A percentile compares a stretch with the other conserved stretches of the same genome.
Evolutionary conservation across 768 basidiomycete genomes (phyloP).

Genomic region (Collybia nuda): DNA sequence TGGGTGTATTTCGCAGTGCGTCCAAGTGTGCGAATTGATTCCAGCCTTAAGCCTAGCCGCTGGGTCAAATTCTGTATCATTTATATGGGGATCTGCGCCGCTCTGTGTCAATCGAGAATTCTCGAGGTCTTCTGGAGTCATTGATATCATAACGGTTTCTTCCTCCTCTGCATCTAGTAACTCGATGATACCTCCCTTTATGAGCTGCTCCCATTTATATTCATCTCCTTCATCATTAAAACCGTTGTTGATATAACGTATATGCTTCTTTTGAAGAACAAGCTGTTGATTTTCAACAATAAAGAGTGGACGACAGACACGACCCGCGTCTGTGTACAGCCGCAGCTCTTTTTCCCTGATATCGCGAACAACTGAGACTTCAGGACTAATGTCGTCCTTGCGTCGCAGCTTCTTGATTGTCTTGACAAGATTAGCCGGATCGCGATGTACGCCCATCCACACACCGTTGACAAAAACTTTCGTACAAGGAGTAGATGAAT

Average conservation of each 20-base stretch:
- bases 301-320: conserved; percentile 95
- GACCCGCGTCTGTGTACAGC: conserved; percentile 94
- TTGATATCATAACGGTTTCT: conserved; percentile 99
- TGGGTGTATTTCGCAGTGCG: conserved; percentile 99
- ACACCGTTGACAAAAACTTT: conserved; percentile 99
- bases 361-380: conserved; percentile 97
- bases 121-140: conserved; percentile 96
- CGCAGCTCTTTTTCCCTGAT: conserved; percentile 94
- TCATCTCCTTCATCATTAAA: conserved; percentile 59
- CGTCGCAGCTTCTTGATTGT: conserved; percentile 91
- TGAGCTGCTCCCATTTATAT: conserved; percentile 81
- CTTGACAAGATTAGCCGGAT: conserved; percentile 88
- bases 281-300: conserved; percentile 93
- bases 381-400: conserved; percentile 92
- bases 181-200: conserved; percentile 90
- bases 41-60: conserved; percentile 86
- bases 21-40: conserved; percentile 89
- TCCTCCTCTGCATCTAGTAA: conserved; percentile 98
- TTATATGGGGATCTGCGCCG: conserved; percentile 55
- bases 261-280: conserved; percentile 78
- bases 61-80: conserved; percentile 77
- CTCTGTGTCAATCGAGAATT: conserved; percentile 69
- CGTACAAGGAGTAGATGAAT: conserved; percentile 79
- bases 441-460: conserved; percentile 98
- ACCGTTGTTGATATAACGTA: conserved; percentile 66